Evolutionary conservation across 2,329 filamentous ascomycete genomes (phyloP), one percentile per base, ranked within the genome.

Genomic region (Sordariomycetes sp.): DNA sequence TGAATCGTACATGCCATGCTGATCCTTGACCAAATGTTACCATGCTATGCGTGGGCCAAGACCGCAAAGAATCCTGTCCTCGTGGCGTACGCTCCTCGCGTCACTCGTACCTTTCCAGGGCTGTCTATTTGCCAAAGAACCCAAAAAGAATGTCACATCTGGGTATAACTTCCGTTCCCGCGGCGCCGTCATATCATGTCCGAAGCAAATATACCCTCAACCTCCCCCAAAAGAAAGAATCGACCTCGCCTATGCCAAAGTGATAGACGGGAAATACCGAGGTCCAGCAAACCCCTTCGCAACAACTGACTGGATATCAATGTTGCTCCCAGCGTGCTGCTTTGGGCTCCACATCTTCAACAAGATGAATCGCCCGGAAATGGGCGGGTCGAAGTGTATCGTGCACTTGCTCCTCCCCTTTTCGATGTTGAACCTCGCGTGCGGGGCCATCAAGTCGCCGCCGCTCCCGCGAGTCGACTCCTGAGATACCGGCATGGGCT

Each of bases 321-420:
- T 95, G 65, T 95, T 96, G 60, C 76, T 76, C 5, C 69, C 65
- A 3, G 81, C 78, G 54, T 86, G 83, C 28, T 83, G 80, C 60
- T 83, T 82, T 1, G 88, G 88, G 65, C 86, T 91, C 89, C 90
- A 97, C 69, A 97, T 83, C 76, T 97, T 97, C 62, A 97, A 76
- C 50, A 97, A 72, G 57, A 97, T 87, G 69, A 88, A 95, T 59
- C 89, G 82, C 5, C 89, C 89, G 12, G 89, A 90, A 60, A 94
- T 81, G 0, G 88, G 87, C 59, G 90, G 88, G 64, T 92, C 83
- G 64, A 97, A 97, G 60, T 83, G 86, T 65, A 97, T 88, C 16
- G 87, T 91, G 64, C 94, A 93, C 71, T 87, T 90, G 73, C 84
- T 90, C 74, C 90, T 92, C 65, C 87, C 82, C 69, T 85, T 83